Evolutionary conservation across 164 flowering plant species (phyloP), one percentile per base, ranked within the genome.

Genomic region (Vitis labrusca): DNA sequence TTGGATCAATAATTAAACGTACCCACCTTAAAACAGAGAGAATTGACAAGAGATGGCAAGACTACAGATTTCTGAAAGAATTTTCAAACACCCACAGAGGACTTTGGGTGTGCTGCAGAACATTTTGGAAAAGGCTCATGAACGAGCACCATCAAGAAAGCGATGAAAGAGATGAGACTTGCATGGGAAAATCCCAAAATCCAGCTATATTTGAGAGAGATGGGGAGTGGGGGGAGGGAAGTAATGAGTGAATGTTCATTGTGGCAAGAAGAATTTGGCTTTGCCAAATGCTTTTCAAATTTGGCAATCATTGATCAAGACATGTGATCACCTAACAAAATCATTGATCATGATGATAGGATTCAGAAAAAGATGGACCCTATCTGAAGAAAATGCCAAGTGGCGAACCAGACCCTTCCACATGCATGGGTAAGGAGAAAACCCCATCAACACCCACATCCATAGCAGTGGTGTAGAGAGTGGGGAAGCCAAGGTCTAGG

Each of bases 381-480:
- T 23, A 70, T 23, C 6, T 7, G 5, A 69, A 37, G 1, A 70
- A 62, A 70, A 14, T 16, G 73, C 60, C 63, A 55, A 17, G 49
- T 61, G 53, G 52, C 23, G 52, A 8, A 49, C 54, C 60, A 14
- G 32, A 57, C 51, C 64, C 64, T 8, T 59, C 19, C 9, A 57
- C 16, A 56, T 55, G 0, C 16, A 56, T 56, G 59, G 59, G 16
- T 56, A 37, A 6, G 44, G 56, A 12, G 14, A 13, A n/a, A 23
- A 23, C 27, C n/a, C 16, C 56, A 53, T 13, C n/a, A 13, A 14
- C 2, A 13, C 7, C n/a, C 6, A 13, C 14, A 7, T 13, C 56
- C 14, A 53, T 1, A 10, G 27, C 27, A 23, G 27, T 1, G 27
- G 27, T 23, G 27, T 23, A 15, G 13, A 8, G 47, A 49, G 58